Evolutionary conservation across 2,329 filamentous ascomycete genomes (phyloP), one percentile per base, ranked within the genome.

Genomic region (Ceratocystis diversiconidia): DNA sequence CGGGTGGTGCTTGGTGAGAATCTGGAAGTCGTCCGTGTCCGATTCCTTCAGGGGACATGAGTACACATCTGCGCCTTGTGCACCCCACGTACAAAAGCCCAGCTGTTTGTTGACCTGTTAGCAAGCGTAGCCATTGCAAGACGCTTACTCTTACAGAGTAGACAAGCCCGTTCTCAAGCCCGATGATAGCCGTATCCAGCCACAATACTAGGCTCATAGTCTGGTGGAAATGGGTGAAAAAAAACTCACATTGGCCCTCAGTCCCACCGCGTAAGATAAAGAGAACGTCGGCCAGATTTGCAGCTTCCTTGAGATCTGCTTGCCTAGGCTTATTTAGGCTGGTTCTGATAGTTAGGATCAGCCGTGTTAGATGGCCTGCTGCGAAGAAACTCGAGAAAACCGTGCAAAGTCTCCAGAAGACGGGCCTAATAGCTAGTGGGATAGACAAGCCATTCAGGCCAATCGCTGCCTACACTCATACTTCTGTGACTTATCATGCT

Each of bases 231-330:
- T 41, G 36, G 10, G 10, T 3, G 1, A 1, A 10, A 12, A 12
- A 41, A 41, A 19, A 36, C 50, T 66, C 48, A 63, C 36, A 68
- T 69, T 60, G 50, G 41, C 68, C 85, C 76, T 85, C 80, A 67
- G 87, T 87, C 87, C 87, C 90, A 62, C 78, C 79, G 70, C 80
- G 82, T 12, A 87, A 88, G 74, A 86, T 90, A 72, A 90, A 89
- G n/a, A 90, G 82, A 19, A 88, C 80, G 71, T 90, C 84, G 28
- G 85, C 86, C 69, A 80, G 77, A 46, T 77, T 76, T 30, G 85
- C 85, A 61, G 89, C 78, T 32, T 81, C 77, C 62, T 77, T 74
- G 65, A 90, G 77, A 1, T 84, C 85, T 32, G 74, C 73, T 10
- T 87, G 80, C 12, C 78, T 79, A 1, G 87, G 86, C 72, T 88